phyloP scores from a whole-genome alignment of 306 rosid species.

The Cucumis melo region DNA sequence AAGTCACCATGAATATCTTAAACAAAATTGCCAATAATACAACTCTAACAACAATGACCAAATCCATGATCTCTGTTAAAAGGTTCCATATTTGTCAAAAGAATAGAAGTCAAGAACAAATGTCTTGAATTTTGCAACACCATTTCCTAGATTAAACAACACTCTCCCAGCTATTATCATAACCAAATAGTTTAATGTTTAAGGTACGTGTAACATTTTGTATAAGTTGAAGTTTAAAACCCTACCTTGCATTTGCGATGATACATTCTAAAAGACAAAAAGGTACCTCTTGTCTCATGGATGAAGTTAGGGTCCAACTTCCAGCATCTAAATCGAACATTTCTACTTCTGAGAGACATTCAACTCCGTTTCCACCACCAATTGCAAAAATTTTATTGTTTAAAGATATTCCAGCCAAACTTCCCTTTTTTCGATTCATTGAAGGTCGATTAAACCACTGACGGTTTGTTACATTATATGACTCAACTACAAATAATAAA shows the following conservation, averaged over 20 bases:
- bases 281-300: conserved; percentile 28
- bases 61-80: not conserved
- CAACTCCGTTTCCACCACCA: conserved; percentile 32
- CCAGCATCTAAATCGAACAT: conserved; percentile 18
- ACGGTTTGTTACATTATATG: conserved; percentile 18
- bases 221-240: not conserved
- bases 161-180: not conserved
- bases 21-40: no score
- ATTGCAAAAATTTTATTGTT: conserved; percentile 28
- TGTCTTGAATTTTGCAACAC: not conserved
- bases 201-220: not conserved
- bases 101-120: not conserved
- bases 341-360: conserved; percentile 32
- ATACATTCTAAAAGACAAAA: not conserved
- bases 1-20: no score
- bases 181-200: not conserved
- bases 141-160: not conserved
- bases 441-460: conserved; percentile 27
- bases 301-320: conserved; percentile 24
- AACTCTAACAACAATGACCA: not conserved
- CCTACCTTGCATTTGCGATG: not conserved
- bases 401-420: conserved; percentile 26
- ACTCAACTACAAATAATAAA: conserved; percentile 26
- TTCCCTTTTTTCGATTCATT: conserved; percentile 22
- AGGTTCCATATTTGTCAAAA: not conserved